Evolutionary conservation across 1,139 yeast genomes (phyloP).

Genomic region (Sugiyamaella pinicola): DNA sequence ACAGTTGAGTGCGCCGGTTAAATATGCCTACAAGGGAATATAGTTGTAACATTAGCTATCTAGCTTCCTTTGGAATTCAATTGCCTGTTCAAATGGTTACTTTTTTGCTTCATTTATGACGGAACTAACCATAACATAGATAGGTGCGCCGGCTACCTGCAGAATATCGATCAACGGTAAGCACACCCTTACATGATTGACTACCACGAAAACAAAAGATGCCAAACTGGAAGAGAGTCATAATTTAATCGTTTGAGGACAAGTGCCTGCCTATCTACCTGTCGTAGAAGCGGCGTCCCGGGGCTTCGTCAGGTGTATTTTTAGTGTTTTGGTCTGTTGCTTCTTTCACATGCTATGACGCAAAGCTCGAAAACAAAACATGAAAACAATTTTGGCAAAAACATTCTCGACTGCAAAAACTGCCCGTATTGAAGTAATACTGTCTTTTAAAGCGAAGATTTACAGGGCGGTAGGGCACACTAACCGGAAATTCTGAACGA

Average conservation of each 20-base stretch:
- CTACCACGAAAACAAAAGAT: neutral
- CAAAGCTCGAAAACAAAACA: no score
- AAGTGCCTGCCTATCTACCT: constrained; percentile 12
- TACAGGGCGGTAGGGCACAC: neutral
- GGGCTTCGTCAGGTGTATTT: neutral
- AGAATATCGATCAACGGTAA: constrained; percentile 4
- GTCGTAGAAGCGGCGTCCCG: no score
- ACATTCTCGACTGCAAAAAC: neutral
- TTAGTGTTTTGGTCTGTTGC: neutral
- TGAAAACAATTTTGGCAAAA: no score
- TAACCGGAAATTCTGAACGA: neutral
- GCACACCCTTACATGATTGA: neutral
- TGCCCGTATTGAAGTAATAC: no score
- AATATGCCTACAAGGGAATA: neutral
- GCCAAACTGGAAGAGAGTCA: neutral
- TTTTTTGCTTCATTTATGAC: neutral
- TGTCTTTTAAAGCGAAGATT: neutral
- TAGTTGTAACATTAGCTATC: neutral
- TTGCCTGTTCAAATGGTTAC: neutral
- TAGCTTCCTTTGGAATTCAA: neutral
- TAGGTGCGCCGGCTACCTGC: constrained; percentile 17
- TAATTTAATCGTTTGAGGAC: neutral
- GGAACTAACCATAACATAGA: neutral
- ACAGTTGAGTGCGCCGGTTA: no score
- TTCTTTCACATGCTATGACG: neutral